Evolutionary conservation across 305 asterid species (phyloP), one percentile per base, ranked within the genome.

Genomic region (Ilex paraguariensis): DNA sequence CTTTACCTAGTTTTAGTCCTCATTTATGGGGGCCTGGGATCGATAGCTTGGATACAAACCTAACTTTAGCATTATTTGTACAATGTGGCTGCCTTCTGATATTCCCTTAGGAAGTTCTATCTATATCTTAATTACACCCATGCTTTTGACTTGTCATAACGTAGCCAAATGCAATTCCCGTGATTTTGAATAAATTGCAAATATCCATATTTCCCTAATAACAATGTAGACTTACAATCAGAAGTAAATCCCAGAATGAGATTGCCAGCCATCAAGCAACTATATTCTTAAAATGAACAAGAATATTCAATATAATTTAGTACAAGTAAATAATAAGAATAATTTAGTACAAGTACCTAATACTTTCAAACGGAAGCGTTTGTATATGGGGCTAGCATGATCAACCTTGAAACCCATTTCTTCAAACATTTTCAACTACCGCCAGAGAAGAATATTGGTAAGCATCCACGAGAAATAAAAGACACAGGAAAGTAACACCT

Each of bases 361-460:
- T 49, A 85, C 76, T 84, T 83, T 89, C 69, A 89, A 71, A 71
- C 83, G 95, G 75, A 92, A 90, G 67, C 96, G 91, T 75, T 82
- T 92, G 90, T 92, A 90, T 71, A 77, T 75, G 65, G 90, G 72
- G 79, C 90, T 84, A 48, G 83, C 77, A 66, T 68, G 84, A 78
- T 92, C 96, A 75, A 90, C 88, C 71, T 80, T 85, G 80, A 87
- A 90, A 56, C 84, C 94, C 98, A 92, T 92, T 65, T 84, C 81
- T 77, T 90, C 94, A 69, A 85, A 92, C 96, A 92, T 84, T 66
- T 81, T 87, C 81, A 92, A 75, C 98, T 92, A 87, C 88, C 75
- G 57, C 60, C 60, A 70, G 10, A 61, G 51, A 65, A 60, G 58
- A 61, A 60, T 60, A 56, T 40, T 50, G 70, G 30, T 56, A 52